These are phyloP conservation scores for Ajuga reptans DNA, from an alignment of 305 asterid species.

Conservation along the genomic window DNA sequence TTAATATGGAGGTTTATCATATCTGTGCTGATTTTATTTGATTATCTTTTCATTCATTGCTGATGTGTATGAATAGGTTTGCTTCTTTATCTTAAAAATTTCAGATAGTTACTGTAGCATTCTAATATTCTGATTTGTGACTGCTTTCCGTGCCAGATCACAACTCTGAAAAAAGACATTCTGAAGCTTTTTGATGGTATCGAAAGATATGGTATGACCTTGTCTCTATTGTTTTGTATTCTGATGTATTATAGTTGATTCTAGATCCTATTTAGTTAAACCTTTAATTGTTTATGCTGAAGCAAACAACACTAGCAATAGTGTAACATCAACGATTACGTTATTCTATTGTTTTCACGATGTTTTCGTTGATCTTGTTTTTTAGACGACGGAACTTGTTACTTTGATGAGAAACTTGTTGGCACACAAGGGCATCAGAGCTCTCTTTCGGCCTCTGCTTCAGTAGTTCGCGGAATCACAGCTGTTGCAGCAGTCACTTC, in stretches of 20 bases:
- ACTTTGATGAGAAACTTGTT: conserved; percentile 76
- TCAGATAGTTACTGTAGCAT: conserved; percentile 3
- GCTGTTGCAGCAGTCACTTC: conserved; percentile 60
- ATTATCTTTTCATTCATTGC: conserved; percentile 4
- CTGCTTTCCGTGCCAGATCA: conserved; percentile 46
- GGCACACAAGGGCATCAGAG: conserved; percentile 65
- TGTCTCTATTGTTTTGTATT: not conserved
- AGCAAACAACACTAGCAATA: not conserved
- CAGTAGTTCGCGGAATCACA: conserved; percentile 71
- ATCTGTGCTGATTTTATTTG: not conserved
- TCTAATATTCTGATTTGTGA: conserved; percentile 23
- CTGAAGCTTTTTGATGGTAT: conserved; percentile 75
- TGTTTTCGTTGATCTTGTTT: conserved; percentile 13
- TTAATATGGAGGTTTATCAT: not conserved
- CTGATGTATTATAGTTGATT: not conserved
- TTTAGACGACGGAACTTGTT: conserved; percentile 79
- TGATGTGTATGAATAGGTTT: not conserved
- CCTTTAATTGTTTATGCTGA: conserved; percentile 1
- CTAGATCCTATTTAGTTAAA: not conserved
- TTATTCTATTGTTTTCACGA: conserved; percentile 11
- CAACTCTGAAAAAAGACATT: conserved; percentile 56
- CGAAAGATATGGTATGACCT: conserved; percentile 66
- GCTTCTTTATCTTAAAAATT: not conserved
- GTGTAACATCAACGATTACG: conserved; percentile 10
- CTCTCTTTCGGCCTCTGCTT: conserved; percentile 78